Percentiles rank a stretch among this genome's conserved stretches.
Evolutionary conservation across 345 rosid genomes (phyloP).

Genomic region (Ricinus communis): DNA sequence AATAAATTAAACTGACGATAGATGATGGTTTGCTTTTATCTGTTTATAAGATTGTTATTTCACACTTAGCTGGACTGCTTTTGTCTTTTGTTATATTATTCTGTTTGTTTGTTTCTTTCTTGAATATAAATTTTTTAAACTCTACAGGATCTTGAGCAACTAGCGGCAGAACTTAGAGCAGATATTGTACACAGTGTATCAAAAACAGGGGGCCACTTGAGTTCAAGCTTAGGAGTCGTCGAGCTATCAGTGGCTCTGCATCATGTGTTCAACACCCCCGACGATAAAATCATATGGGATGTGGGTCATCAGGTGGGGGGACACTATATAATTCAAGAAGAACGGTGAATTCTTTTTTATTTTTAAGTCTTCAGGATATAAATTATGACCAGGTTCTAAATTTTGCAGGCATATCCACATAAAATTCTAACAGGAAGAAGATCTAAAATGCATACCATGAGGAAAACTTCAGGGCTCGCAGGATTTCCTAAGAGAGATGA

Average conservation of each 20-base stretch:
- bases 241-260: constrained; percentile 64
- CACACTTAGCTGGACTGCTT: not conserved
- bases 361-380: not conserved
- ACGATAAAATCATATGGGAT: constrained; percentile 75
- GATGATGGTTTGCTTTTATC: not conserved
- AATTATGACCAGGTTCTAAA: not conserved
- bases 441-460: constrained; percentile 62
- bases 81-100: constrained; percentile 1
- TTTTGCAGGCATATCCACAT: constrained; percentile 64
- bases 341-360: too few relatives aligned
- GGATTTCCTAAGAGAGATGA: constrained; percentile 80
- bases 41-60: not conserved
- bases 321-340: too few relatives aligned
- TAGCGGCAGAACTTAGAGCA: constrained; percentile 63
- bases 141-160: constrained; percentile 62
- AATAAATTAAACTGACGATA: not conserved
- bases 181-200: constrained; percentile 58
- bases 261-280: constrained; percentile 60
- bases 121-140: not conserved
- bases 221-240: constrained; percentile 66
- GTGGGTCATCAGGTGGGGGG: constrained; percentile 73
- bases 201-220: constrained; percentile 64
- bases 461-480: constrained; percentile 69
- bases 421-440: constrained; percentile 80
- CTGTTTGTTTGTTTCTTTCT: not conserved